Evolutionary conservation across 2,329 filamentous ascomycete species (phyloP), one percentile per base, ranked within the genome.

Genomic region (Lojkania enalia): DNA sequence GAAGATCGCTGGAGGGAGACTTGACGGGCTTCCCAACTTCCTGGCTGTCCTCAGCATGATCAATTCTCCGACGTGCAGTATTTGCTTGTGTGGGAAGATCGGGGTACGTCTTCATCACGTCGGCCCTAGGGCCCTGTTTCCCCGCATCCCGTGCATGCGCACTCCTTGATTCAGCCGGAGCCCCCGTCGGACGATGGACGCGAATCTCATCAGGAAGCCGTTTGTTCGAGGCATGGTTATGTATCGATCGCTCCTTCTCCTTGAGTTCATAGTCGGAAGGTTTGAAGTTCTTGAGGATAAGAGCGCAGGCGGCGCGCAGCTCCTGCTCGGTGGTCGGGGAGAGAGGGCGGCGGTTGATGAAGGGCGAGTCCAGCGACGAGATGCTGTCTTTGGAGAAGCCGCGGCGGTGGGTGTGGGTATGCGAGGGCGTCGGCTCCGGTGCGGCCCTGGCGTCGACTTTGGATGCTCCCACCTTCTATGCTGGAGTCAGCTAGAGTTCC

Each of bases 301-400:
- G 67, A 16, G 70, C 67, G 57, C 75, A 78, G 43, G 74, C 73
- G 33, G 63, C 54, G 47, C 74, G 73, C 39, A 78, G 60, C 48
- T 77, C 72, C 20, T 64, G 63, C 46, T 77, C 74, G 35, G 71
- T 64, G 25, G 68, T 60, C 18, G 63, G 52, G 13, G 72, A 63
- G 43, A 78, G 68, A 18, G 69, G 65, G 43, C 71, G 72, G 31
- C 73, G 72, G 43, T 68, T 67, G 49, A 74, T 74, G 47, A 70
- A 71, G 31, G 73, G 67, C 41, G 72, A 70, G 25, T 67, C 59
- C 18, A 67, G 67, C 41, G 72, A 57, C 33, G 53, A 55, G 18
- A 67, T 55, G 49, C 60, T 66, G 47, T 67, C 62, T 30, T 61
- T 61, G 35, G 62, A 64, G 3, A 46, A 36, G 20, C 63, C 58